Percentiles rank a stretch among this genome's conserved stretches.
phyloP scores from a whole-genome alignment of 768 basidiomycete species.

The Termitomyces sp. region DNA sequence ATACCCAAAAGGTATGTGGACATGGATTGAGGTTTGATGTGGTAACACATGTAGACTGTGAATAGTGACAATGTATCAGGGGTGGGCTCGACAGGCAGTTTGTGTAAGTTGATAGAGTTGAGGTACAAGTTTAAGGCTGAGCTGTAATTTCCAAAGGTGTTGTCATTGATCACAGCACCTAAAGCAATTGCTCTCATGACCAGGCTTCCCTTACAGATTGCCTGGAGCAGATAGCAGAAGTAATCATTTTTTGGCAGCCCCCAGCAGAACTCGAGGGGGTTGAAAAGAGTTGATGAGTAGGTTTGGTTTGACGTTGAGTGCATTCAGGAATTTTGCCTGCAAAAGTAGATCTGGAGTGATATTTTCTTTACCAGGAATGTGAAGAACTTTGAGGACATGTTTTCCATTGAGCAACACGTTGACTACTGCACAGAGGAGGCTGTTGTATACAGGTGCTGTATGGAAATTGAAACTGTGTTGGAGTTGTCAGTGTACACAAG shows the following conservation, averaged over 20 bases:
- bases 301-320: neutral
- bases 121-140: conserved; percentile 42
- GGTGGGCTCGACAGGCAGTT: neutral
- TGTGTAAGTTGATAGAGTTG: no score
- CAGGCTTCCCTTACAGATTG: no score
- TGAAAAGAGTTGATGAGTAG: conserved; percentile 9
- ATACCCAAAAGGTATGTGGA: conserved; percentile 37
- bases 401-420: no score
- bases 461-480: conserved; percentile 35
- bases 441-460: conserved; percentile 17
- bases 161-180: conserved; percentile 16
- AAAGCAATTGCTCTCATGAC: conserved; percentile 29
- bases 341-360: conserved; percentile 19
- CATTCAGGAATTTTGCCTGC: neutral
- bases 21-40: conserved; percentile 36
- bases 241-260: conserved; percentile 17
- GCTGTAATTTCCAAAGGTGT: no score
- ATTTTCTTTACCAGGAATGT: conserved; percentile 16
- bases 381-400: conserved; percentile 18
- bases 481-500: no score
- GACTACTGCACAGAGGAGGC: no score
- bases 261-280: conserved; percentile 4
- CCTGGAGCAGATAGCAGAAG: conserved; percentile 19
- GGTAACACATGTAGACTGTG: conserved; percentile 34
- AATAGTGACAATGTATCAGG: conserved; percentile 34